Conservation (phyloP, 352 stramenopile genomes). For the Phytophthora pinifolia region DNA sequence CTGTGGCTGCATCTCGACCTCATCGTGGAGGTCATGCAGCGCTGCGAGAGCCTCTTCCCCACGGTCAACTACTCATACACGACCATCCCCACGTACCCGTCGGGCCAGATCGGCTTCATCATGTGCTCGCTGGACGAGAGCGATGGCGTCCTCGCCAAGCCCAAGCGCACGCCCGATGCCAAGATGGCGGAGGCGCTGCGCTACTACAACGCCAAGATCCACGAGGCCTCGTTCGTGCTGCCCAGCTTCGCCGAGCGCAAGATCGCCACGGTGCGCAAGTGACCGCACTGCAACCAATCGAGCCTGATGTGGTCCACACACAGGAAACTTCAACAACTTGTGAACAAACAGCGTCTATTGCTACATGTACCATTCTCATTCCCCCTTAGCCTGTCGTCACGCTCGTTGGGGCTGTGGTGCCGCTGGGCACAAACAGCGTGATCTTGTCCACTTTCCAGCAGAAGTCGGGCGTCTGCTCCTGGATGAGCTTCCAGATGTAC, state of each 20-base stretch:
- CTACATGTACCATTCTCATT: no score
- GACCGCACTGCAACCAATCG: no score
- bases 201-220: constrained; percentile 96
- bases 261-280: constrained; percentile 80
- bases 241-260: constrained; percentile 92
- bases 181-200: constrained; percentile 76
- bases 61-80: constrained; percentile 99
- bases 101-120: constrained; percentile 98
- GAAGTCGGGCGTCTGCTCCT: constrained; percentile 74
- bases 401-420: constrained; percentile 10
- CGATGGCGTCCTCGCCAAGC: constrained; percentile 53
- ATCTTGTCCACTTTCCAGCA: constrained; percentile 83
- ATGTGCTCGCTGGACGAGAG: constrained; percentile 85
- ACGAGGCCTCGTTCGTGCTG: constrained; percentile 96
- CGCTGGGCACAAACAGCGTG: constrained; percentile 60
- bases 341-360: constrained; percentile 27
- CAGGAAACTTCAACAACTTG: constrained; percentile 22
- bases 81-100: constrained; percentile 99
- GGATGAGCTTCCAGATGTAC: constrained; percentile 78
- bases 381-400: constrained; percentile 22
- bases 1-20: constrained; percentile 98
- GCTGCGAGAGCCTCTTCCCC: constrained; percentile 91
- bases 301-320: background rate
- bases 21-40: constrained; percentile 94
- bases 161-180: constrained; percentile 60